Conservation (phyloP, 306 rosid genomes). For the Quercus gilva region DNA sequence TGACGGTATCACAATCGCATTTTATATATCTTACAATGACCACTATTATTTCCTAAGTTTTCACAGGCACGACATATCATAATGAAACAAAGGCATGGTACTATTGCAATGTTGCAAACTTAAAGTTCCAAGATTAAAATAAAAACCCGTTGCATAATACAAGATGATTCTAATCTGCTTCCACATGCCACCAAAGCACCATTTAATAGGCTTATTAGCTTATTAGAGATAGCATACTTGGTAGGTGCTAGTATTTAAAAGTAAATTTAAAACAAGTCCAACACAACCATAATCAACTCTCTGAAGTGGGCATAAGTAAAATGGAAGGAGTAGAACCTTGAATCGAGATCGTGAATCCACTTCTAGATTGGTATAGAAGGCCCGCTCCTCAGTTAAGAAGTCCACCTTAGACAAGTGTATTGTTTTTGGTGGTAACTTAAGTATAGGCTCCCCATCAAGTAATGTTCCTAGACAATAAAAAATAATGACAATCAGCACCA, state of each 20-base stretch:
- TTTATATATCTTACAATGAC: not conserved
- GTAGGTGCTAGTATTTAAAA: not conserved
- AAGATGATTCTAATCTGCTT: not conserved
- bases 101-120: not conserved
- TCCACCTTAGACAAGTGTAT: conserved; percentile 64
- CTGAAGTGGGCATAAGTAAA: conserved; percentile 3
- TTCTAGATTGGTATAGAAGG: conserved; percentile 87
- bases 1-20: no score
- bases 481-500: conserved; percentile 11
- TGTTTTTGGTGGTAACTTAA: conserved; percentile 80
- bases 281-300: not conserved
- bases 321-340: conserved; percentile 54
- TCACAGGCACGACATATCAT: not conserved
- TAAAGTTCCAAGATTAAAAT: not conserved
- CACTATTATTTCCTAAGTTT: not conserved
- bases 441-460: conserved; percentile 87
- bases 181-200: not conserved
- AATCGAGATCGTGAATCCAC: conserved; percentile 81
- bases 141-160: not conserved
- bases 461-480: conserved; percentile 64
- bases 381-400: conserved; percentile 84
- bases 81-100: not conserved
- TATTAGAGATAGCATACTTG: not conserved
- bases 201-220: not conserved
- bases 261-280: not conserved